phyloP scores from a whole-genome alignment of 2,329 filamentous ascomycete genomes.

The Xylariaceae sp. region DNA sequence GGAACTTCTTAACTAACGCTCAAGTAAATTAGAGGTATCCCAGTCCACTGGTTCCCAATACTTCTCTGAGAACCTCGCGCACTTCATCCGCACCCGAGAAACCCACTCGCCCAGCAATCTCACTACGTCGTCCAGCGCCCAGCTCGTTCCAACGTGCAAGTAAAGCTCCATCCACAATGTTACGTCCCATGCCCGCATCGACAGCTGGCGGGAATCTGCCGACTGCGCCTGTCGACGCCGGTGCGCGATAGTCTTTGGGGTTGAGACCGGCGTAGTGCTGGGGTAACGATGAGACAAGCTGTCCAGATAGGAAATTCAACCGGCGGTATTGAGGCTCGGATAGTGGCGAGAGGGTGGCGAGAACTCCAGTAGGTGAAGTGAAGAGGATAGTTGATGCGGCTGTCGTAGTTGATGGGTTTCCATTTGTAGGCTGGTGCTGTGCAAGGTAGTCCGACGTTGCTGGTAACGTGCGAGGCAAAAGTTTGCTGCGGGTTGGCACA shows the following conservation, averaged over 20 bases:
- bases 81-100: constrained; percentile 61
- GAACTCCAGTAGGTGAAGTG: constrained; percentile 70
- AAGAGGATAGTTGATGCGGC: constrained; percentile 58
- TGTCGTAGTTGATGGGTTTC: constrained; percentile 33
- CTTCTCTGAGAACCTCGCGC: constrained; percentile 58
- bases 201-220: constrained; percentile 47
- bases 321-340: constrained; percentile 80
- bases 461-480: constrained; percentile 67
- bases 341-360: constrained; percentile 75
- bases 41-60: constrained; percentile 54
- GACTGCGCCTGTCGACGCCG: constrained; percentile 44
- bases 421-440: constrained; percentile 24
- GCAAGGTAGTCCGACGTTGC: constrained; percentile 33
- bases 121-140: constrained; percentile 65
- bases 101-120: constrained; percentile 74
- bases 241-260: constrained; percentile 71
- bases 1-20: not conserved
- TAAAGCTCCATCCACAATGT: constrained; percentile 76
- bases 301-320: constrained; percentile 75
- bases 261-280: constrained; percentile 74
- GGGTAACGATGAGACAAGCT: constrained; percentile 73
- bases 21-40: constrained; percentile 37
- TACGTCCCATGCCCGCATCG: constrained; percentile 58
- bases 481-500: constrained; percentile 68
- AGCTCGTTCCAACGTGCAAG: constrained; percentile 74